Conservation (phyloP, 1,284 basidiomycete genomes). For the Wallemia hederae region DNA sequence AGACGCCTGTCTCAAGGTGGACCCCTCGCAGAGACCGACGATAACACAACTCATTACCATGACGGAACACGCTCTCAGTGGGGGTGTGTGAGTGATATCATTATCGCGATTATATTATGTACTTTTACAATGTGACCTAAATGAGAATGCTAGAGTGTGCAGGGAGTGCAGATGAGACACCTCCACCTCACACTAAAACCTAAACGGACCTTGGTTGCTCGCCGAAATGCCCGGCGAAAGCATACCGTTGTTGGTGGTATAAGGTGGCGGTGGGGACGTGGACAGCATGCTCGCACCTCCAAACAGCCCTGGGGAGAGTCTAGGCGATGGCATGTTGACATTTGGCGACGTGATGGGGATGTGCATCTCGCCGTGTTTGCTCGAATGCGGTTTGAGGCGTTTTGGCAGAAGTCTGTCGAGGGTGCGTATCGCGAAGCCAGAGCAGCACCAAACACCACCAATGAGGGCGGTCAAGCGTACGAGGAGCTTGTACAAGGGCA, state of each 20-base stretch:
- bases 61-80: neutral
- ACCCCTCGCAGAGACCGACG: slow-evolving; percentile 40
- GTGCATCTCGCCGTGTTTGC: neutral
- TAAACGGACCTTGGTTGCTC: neutral
- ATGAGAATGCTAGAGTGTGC: neutral
- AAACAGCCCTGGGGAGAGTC: neutral
- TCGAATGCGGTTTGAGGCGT: neutral
- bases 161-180: too few relatives aligned
- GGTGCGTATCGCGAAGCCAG: slow-evolving; percentile 31
- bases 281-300: neutral
- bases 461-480: slow-evolving; percentile 46
- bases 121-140: neutral
- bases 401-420: neutral
- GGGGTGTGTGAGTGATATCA: neutral
- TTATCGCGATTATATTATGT: neutral
- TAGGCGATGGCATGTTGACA: neutral
- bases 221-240: neutral
- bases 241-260: neutral
- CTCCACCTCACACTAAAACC: neutral
- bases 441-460: slow-evolving; percentile 52
- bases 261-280: neutral
- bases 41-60: neutral
- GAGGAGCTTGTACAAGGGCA: slow-evolving; percentile 44
- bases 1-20: slow-evolving; percentile 47
- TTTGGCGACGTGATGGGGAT: neutral